phyloP scores from a whole-genome alignment of 176 grass and related monocot genomes.

The Cenchrus purpureus region DNA sequence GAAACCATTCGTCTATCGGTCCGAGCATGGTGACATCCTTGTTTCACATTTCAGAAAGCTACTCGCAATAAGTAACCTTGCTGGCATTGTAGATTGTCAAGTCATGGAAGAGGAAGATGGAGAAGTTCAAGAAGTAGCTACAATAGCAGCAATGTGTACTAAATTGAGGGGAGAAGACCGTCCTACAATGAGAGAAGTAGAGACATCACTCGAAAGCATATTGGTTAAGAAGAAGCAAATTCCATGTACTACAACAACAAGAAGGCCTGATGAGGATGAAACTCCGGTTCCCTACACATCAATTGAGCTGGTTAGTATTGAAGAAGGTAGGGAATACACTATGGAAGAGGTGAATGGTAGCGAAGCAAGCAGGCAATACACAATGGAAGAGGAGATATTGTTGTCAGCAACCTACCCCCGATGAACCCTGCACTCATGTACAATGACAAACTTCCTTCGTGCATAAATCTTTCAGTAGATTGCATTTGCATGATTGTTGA shows the following conservation, averaged over 20 bases:
- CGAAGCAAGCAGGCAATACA: conserved; percentile 1
- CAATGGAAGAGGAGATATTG: conserved; percentile 45
- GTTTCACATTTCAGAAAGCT: background rate
- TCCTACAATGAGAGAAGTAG: conserved; percentile 33
- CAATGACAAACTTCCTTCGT: too few relatives aligned
- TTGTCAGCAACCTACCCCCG: background rate
- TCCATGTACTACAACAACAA: background rate
- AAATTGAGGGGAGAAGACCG: conserved; percentile 29
- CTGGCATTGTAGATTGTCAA: background rate
- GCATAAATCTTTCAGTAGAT: too few relatives aligned
- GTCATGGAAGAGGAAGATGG: background rate
- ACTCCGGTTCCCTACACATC: background rate
- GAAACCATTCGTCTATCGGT: background rate
- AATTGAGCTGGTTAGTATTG: background rate
- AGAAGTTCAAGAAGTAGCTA: conserved; percentile 33
- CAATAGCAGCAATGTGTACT: conserved; percentile 35
- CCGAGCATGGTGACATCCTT: background rate
- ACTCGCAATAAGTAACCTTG: too few relatives aligned
- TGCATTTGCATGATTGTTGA: too few relatives aligned
- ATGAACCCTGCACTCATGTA: background rate
- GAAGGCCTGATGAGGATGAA: background rate
- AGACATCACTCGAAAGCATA: conserved; percentile 24
- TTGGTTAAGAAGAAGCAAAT: background rate
- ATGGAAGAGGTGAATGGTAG: too few relatives aligned
- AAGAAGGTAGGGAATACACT: conserved; percentile 13